These are phyloP conservation scores for Cylindrotheca fusiformis DNA, from an alignment of 108 stramenopile species.

Conservation along the genomic window DNA sequence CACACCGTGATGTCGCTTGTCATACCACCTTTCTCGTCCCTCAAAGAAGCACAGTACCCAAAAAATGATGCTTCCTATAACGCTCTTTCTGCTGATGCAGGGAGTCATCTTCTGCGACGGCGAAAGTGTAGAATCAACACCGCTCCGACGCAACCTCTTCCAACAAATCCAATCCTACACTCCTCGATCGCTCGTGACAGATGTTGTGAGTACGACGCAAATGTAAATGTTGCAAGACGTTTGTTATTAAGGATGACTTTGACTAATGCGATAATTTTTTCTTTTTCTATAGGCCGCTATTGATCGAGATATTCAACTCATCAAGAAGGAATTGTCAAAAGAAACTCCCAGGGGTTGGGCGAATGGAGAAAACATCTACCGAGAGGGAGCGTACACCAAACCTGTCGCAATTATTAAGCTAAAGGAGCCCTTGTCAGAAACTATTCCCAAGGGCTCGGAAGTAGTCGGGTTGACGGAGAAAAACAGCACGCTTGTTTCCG, in stretches of 20 bases:
- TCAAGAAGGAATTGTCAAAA: constrained; percentile 25
- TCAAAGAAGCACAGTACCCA: no score
- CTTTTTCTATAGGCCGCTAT: constrained; percentile 37
- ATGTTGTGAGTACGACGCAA: constrained; percentile 10
- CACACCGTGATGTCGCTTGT: no score
- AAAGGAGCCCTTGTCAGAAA: constrained; percentile 13
- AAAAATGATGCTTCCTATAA: no score
- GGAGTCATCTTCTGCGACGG: no score
- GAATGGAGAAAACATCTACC: constrained; percentile 46
- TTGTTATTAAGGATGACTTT: no score
- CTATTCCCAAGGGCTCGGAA: constrained; percentile 25
- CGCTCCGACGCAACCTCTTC: no score
- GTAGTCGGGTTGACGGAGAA: constrained; percentile 31
- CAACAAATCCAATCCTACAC: not conserved
- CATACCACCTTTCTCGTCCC: no score
- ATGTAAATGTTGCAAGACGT: no score
- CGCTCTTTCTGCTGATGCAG: no score
- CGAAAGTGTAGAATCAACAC: no score
- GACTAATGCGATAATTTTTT: no score
- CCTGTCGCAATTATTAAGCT: constrained; percentile 56
- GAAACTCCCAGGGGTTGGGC: constrained; percentile 24
- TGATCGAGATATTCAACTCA: constrained; percentile 59
- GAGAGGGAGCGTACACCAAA: constrained; percentile 62
- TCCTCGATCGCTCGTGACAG: constrained; percentile 5
- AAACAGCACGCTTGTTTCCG: constrained; percentile 37